Evolutionary conservation across 2,329 filamentous ascomycete genomes (phyloP).

Genomic region (Trichoderma breve): DNA sequence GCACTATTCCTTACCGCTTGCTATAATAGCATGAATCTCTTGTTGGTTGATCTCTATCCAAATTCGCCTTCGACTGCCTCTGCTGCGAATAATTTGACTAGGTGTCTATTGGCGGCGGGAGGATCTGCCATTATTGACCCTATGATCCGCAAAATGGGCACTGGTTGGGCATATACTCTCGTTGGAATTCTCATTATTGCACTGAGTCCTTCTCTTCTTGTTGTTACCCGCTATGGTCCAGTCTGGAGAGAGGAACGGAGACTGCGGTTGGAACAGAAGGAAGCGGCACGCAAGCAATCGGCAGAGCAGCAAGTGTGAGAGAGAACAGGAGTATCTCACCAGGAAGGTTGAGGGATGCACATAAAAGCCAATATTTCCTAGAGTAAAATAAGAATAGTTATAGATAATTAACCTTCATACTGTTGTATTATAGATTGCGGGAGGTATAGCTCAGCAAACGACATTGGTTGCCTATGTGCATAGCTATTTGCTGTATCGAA

Average conservation of each 20-base stretch:
- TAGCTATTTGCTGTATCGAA: not conserved
- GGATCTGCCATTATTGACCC: not conserved
- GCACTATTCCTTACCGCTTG: conserved; percentile 4
- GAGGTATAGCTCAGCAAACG: not conserved
- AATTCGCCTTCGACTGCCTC: not conserved
- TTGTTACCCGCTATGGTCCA: not conserved
- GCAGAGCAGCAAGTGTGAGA: not conserved
- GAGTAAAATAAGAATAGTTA: no score
- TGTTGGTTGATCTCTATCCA: conserved; percentile 5
- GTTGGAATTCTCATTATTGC: not conserved
- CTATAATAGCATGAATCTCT: conserved; percentile 18
- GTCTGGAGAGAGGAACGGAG: not conserved
- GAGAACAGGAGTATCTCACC: not conserved
- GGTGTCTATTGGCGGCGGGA: not conserved
- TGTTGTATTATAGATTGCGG: not conserved
- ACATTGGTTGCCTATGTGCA: not conserved
- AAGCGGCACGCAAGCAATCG: not conserved
- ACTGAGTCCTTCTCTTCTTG: not conserved
- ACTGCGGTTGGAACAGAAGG: not conserved
- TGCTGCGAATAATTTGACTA: not conserved
- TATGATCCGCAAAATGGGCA: not conserved
- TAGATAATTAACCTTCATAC: not conserved
- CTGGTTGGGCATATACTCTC: not conserved
- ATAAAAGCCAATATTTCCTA: not conserved
- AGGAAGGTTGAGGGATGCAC: not conserved